Evolutionary conservation across 2,329 filamentous ascomycete species (phyloP).

Genomic region (Colletotrichum truncatum): DNA sequence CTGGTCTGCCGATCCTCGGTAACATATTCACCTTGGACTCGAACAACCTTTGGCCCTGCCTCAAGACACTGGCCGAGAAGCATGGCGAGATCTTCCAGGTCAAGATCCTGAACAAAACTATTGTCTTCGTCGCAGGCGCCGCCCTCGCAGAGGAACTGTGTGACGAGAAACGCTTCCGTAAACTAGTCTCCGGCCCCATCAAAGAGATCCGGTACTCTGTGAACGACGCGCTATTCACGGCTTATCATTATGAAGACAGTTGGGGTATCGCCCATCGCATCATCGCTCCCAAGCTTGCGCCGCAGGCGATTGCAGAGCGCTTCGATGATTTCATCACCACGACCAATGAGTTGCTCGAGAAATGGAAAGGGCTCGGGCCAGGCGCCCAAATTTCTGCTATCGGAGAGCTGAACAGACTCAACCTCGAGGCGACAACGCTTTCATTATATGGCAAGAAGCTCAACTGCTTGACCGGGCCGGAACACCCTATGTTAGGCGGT

Average conservation of each 20-base stretch:
- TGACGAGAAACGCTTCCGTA: constrained; percentile 63
- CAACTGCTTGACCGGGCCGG: constrained; percentile 53
- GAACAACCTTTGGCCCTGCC: constrained; percentile 46
- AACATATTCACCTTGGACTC: constrained; percentile 47
- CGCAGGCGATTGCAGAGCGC: constrained; percentile 40
- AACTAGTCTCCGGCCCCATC: constrained; percentile 61
- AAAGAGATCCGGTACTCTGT: constrained; percentile 61
- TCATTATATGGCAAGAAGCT: constrained; percentile 62
- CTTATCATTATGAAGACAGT: constrained; percentile 55
- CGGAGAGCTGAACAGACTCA: constrained; percentile 60
- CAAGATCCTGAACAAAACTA: constrained; percentile 42
- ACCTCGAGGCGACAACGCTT: constrained; percentile 59
- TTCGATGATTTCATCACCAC: constrained; percentile 59
- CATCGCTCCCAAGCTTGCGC: constrained; percentile 54
- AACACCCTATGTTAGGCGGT: constrained; percentile 58
- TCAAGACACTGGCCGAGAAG: constrained; percentile 45
- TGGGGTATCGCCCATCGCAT: constrained; percentile 63
- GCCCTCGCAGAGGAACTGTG: constrained; percentile 55
- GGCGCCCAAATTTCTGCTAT: constrained; percentile 54
- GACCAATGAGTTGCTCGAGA: constrained; percentile 57
- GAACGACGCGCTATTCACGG: constrained; percentile 62
- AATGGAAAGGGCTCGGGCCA: constrained; percentile 53
- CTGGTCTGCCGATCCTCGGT: constrained; percentile 45
- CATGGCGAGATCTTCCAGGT: constrained; percentile 50
- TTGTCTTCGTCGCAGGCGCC: constrained; percentile 52